These are phyloP conservation scores for Echites panduratus DNA, from an alignment of 257 asterid genomes.

Conservation along the genomic window DNA sequence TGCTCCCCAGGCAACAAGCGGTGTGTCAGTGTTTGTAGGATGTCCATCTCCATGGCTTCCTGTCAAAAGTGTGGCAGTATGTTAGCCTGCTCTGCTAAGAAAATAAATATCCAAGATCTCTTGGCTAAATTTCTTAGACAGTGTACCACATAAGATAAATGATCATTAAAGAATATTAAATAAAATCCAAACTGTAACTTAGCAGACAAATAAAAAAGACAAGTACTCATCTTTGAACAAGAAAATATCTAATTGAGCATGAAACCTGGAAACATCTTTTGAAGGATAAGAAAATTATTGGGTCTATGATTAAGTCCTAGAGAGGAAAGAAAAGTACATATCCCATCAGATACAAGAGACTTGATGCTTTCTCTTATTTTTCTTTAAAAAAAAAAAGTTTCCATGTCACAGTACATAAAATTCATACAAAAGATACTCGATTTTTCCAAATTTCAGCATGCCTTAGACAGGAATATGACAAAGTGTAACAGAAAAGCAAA, in stretches of 20 bases:
- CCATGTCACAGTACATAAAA: background rate
- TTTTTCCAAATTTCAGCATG: background rate
- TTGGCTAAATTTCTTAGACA: background rate
- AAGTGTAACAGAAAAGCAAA: conserved; percentile 1
- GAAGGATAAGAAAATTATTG: background rate
- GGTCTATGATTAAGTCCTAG: background rate
- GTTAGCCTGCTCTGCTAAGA: background rate
- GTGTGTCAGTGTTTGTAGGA: conserved; percentile 91
- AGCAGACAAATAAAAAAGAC: background rate
- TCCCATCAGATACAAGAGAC: background rate
- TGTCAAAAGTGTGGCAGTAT: conserved; percentile 23
- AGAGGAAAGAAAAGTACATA: background rate
- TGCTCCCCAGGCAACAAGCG: conserved; percentile 99
- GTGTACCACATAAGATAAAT: background rate
- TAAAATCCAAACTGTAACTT: background rate
- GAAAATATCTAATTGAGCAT: background rate
- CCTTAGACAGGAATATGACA: background rate
- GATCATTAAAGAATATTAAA: background rate
- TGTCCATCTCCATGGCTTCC: conserved; percentile 99
- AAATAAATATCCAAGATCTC: background rate
- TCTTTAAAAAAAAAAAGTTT: background rate
- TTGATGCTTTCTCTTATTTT: background rate
- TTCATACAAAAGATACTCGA: background rate
- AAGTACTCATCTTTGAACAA: background rate
- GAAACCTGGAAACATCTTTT: background rate